These are phyloP conservation scores for Macadamia tetraphylla DNA, from an alignment of 164 flowering plant genomes.

Conservation along the genomic window DNA sequence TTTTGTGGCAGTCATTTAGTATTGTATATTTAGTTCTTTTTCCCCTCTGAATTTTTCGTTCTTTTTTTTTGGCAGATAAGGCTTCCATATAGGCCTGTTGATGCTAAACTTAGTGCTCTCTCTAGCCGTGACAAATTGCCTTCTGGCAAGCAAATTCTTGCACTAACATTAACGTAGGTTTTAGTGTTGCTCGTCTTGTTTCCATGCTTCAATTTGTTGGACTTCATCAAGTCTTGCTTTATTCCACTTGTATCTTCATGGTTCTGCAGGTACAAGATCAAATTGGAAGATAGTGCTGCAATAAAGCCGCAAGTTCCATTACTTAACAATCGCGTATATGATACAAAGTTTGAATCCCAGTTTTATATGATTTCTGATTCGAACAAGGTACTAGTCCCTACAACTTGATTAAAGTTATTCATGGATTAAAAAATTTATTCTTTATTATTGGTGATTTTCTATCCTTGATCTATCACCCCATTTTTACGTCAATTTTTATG, in stretches of 20 bases:
- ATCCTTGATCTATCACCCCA: not conserved
- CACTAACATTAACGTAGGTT: conserved; percentile 68
- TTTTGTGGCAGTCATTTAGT: not conserved
- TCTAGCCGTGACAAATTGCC: conserved; percentile 77
- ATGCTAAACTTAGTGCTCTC: conserved; percentile 59
- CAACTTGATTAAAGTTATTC: too few relatives aligned
- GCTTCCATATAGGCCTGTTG: conserved; percentile 69
- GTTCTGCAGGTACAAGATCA: conserved; percentile 85
- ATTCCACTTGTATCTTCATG: conserved; percentile 7
- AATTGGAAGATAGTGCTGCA: conserved; percentile 84
- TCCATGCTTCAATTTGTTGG: conserved; percentile 1
- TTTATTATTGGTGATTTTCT: not conserved
- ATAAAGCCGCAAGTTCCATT: conserved; percentile 83
- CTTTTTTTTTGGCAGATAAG: conserved; percentile 43
- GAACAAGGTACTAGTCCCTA: conserved; percentile 59
- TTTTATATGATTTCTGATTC: conserved; percentile 90
- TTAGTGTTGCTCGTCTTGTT: not conserved
- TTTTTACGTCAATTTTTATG: not conserved
- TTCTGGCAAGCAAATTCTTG: conserved; percentile 84
- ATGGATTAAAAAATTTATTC: not conserved
- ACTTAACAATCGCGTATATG: conserved; percentile 86
- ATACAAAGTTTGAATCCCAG: conserved; percentile 92
- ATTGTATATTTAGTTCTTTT: not conserved
- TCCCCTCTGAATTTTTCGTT: too few relatives aligned
- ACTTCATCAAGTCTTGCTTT: not conserved